Base-by-base conservation (phyloP, 805 yeast species). In the Starmerella scarabaei region DNA sequence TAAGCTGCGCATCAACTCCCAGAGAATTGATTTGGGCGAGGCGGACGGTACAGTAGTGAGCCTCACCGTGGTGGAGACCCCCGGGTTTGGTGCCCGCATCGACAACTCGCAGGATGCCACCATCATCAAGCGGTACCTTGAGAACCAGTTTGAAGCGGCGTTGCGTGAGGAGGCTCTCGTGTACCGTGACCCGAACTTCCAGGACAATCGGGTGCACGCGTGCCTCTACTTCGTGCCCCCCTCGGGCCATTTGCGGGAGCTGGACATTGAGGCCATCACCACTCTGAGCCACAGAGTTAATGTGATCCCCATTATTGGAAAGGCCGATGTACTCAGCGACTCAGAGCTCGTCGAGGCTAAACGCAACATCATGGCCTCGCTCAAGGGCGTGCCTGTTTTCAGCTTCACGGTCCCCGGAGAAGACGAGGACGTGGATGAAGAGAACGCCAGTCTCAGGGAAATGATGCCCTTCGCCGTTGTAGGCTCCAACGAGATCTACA, bases 111-210 rank as follows among this genome's bases (percentile, higher is more conserved):
- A 63, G 16, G 69, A 49, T 35, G 62, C 66, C 32, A 44, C 45
- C 1, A 58, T 69, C 39, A 67, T 81, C 38, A 69, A 69, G 40
- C 66, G 66, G 27, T 78, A 73, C 57, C 63, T 81, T 42, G 82
- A 78, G 55, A 68, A 63, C 40, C 84, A 79, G 56, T 80, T 77
- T 55, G 85, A 80, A 49, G 66, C 48, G 14, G 56, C 81, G 0
- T 67, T 85, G 35, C 83, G 82, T 2, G 94, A 85, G 57, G 95
- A 85, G 58, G 80, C 91, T 1, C 69, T 88, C 47, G 82, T 85
- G 48, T 71, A 72, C 59, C 77, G 96, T 68, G 82, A 83, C 56
- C 94, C 94, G 20, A 67, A 82, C 36, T 72, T 73, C 43, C 65
- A 64, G 30, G 93, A 81, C 59, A 73, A 75, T n/a, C 67, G 91